A percentile compares a stretch with the other conserved stretches of the same genome.
Evolutionary conservation across 2,329 filamentous ascomycete species (phyloP).

Genomic region (Arthroderma uncinatum): DNA sequence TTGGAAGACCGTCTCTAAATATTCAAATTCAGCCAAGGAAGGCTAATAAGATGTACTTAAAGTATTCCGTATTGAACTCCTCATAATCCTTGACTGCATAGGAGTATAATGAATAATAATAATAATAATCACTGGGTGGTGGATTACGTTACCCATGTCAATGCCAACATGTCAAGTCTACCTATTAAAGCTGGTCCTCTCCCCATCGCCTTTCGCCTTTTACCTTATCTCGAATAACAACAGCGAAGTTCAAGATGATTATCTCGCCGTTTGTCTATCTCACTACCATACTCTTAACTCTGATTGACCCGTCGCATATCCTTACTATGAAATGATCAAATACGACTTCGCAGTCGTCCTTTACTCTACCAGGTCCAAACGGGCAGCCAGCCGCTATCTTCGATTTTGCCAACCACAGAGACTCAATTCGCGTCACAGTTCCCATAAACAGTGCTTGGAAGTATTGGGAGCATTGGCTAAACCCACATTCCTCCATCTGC

Average conservation of each 20-base stretch:
- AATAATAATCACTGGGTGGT: no score
- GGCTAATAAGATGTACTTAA: no score
- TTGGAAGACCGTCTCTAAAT: no score
- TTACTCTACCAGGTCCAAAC: not conserved
- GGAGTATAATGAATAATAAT: no score
- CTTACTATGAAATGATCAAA: conserved; percentile 3
- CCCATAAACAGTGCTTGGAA: not conserved
- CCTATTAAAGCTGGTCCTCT: no score
- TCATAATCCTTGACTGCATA: no score
- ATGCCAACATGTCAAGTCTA: no score
- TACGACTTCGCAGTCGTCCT: not conserved
- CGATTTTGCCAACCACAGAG: not conserved
- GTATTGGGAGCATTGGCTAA: conserved; percentile 5
- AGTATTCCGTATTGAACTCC: no score
- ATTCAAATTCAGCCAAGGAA: no score
- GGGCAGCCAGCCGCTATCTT: not conserved
- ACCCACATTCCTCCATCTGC: not conserved
- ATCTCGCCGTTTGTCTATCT: not conserved
- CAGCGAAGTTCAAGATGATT: not conserved
- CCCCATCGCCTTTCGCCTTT: no score
- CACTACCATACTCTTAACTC: not conserved
- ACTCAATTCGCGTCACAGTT: not conserved
- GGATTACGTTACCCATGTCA: no score
- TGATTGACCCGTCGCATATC: not conserved
- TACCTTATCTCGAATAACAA: not conserved